phyloP scores from a whole-genome alignment of 805 yeast genomes.

The Groenewaldozyma salmanticensis region DNA sequence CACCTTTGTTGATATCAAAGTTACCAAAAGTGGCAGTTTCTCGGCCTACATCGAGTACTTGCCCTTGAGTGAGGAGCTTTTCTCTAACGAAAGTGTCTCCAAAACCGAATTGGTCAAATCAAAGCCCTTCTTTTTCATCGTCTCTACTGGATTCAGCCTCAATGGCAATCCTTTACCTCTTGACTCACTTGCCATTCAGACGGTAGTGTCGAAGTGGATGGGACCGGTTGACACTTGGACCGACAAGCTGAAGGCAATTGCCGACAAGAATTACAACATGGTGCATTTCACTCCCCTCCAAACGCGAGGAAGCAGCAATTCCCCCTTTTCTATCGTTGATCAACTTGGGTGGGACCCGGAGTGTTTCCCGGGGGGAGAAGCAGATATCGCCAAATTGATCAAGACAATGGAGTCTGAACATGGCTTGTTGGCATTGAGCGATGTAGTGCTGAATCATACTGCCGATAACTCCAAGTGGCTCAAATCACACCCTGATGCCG shows the following conservation, averaged over 20 bases:
- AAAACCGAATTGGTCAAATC: conserved; percentile 28
- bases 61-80: conserved; percentile 17
- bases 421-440: conserved; percentile 70
- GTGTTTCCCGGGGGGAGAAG: conserved; percentile 44
- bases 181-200: conserved; percentile 71
- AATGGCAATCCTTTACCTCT: conserved; percentile 52
- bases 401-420: conserved; percentile 40
- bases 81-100: conserved; percentile 3
- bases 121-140: conserved; percentile 55
- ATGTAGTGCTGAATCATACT: conserved; percentile 90
- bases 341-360: conserved; percentile 68
- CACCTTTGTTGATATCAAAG: conserved; percentile 46
- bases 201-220: conserved; percentile 87
- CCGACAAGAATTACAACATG: conserved; percentile 84
- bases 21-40: conserved; percentile 70
- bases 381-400: conserved; percentile 47
- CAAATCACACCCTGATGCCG: conserved; percentile 77
- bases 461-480: conserved; percentile 88
- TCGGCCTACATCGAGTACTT: conserved; percentile 60
- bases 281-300: conserved; percentile 93
- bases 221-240: conserved; percentile 66
- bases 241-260: conserved; percentile 46
- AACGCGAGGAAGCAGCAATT: conserved; percentile 77
- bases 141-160: conserved; percentile 63
- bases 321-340: conserved; percentile 88